A percentile compares a stretch with the other conserved stretches of the same genome.
These are phyloP conservation scores for Claviceps purpurea DNA, from an alignment of 2,329 filamentous ascomycete species.

Conservation along the genomic window DNA sequence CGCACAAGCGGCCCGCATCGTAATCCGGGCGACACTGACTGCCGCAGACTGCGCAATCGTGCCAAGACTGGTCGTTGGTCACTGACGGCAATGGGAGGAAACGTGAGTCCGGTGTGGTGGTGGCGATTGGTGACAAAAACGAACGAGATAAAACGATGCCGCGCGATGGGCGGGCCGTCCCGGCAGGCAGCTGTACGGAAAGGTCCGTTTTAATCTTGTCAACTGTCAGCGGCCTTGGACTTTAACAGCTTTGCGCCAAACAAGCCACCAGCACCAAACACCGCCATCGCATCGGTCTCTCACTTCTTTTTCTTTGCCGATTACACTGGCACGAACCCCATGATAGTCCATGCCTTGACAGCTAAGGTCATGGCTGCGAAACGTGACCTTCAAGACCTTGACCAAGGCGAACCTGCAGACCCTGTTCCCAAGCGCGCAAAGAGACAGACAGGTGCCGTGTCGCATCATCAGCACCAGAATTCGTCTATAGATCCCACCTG, in stretches of 20 bases:
- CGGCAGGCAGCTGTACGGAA: neutral
- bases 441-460: constrained; percentile 14
- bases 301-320: neutral
- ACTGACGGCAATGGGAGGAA: neutral
- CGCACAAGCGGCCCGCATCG: constrained; percentile 18
- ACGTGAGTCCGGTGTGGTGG: neutral
- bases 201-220: neutral
- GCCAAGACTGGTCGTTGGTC: neutral
- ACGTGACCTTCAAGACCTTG: constrained; percentile 18
- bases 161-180: neutral
- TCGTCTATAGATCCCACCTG: constrained; percentile 47
- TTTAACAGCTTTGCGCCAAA: neutral
- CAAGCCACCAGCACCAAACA: neutral
- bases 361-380: constrained; percentile 21
- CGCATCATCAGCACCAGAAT: constrained; percentile 28
- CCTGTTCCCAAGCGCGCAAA: constrained; percentile 15
- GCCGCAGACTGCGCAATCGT: neutral
- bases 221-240: no score
- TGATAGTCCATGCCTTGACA: neutral
- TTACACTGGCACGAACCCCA: neutral
- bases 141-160: neutral
- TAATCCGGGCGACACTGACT: neutral
- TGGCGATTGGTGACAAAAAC: neutral
- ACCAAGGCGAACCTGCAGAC: constrained; percentile 15
- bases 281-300: neutral